These are phyloP conservation scores for Metschnikowia picachoensis DNA, from an alignment of 805 yeast genomes.

Conservation along the genomic window DNA sequence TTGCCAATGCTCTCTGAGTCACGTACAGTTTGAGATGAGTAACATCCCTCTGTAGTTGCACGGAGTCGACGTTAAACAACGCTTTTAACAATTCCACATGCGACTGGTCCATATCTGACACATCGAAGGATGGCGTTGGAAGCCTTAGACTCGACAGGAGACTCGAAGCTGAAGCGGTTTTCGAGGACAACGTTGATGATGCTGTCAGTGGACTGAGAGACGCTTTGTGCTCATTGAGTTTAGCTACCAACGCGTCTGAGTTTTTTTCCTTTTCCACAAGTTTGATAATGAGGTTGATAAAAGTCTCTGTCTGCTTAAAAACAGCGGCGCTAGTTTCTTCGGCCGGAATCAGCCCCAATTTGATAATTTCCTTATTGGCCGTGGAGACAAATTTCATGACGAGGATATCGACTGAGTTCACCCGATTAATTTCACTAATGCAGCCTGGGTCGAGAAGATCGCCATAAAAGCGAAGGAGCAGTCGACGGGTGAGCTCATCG, in stretches of 20 bases:
- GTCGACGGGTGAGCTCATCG: slow-evolving; percentile 52
- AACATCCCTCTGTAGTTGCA: slow-evolving; percentile 54
- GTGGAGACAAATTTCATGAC: slow-evolving; percentile 50
- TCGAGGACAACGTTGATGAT: slow-evolving; percentile 4
- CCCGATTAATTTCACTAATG: slow-evolving; percentile 28
- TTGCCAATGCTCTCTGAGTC: slow-evolving; percentile 36
- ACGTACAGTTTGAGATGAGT: slow-evolving; percentile 37
- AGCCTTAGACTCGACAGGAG: slow-evolving; percentile 15
- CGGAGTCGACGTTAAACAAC: slow-evolving; percentile 47
- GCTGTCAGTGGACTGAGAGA: slow-evolving; percentile 27
- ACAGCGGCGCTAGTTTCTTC: slow-evolving; percentile 31
- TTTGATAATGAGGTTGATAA: slow-evolving; percentile 35
- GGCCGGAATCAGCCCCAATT: slow-evolving; percentile 31
- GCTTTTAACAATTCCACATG: slow-evolving; percentile 36
- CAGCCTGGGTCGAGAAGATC: slow-evolving; percentile 49
- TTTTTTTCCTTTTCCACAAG: slow-evolving; percentile 36
- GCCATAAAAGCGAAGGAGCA: slow-evolving; percentile 60
- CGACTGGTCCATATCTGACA: slow-evolving; percentile 54
- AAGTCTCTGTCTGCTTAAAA: slow-evolving; percentile 33
- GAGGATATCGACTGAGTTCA: slow-evolving; percentile 41
- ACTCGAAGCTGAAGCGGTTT: not conserved
- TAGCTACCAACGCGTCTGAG: slow-evolving; percentile 37
- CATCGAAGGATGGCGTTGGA: slow-evolving; percentile 47
- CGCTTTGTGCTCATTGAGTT: slow-evolving; percentile 41
- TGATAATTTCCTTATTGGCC: slow-evolving; percentile 50